phyloP scores from a whole-genome alignment of 495 filamentous ascomycete genomes.

The Talaromyces adpressus region DNA sequence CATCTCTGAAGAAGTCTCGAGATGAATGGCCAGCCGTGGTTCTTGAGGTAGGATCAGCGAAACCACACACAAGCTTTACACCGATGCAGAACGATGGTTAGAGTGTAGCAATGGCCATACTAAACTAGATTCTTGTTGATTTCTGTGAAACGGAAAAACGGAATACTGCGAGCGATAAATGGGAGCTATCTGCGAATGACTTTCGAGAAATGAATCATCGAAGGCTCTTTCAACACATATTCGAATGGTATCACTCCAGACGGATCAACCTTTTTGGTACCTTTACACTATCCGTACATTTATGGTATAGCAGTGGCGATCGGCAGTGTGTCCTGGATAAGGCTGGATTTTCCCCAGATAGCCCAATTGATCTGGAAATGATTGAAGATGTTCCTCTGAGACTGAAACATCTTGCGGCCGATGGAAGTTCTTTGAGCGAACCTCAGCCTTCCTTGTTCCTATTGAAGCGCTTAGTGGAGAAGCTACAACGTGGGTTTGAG shows the following conservation, averaged over 20 bases:
- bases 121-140: not conserved
- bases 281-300: slow-evolving; percentile 1
- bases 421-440: not conserved
- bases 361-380: not conserved
- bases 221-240: not conserved
- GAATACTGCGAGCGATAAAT: not conserved
- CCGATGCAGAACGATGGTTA: too few relatives aligned
- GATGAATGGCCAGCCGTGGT: too few relatives aligned
- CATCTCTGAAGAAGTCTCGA: too few relatives aligned
- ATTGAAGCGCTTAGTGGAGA: not conserved
- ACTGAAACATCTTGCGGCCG: not conserved
- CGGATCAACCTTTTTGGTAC: not conserved
- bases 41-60: too few relatives aligned
- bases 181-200: not conserved
- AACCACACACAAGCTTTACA: too few relatives aligned
- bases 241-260: not conserved
- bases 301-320: not conserved
- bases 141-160: not conserved
- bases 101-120: not conserved
- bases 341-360: not conserved
- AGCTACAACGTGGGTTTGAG: not conserved
- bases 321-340: not conserved
- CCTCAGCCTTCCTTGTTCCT: not conserved
- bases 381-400: not conserved
- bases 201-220: not conserved